Base-by-base conservation (phyloP, 2,329 filamentous ascomycete genomes). In the Atkinsonella texensis region DNA sequence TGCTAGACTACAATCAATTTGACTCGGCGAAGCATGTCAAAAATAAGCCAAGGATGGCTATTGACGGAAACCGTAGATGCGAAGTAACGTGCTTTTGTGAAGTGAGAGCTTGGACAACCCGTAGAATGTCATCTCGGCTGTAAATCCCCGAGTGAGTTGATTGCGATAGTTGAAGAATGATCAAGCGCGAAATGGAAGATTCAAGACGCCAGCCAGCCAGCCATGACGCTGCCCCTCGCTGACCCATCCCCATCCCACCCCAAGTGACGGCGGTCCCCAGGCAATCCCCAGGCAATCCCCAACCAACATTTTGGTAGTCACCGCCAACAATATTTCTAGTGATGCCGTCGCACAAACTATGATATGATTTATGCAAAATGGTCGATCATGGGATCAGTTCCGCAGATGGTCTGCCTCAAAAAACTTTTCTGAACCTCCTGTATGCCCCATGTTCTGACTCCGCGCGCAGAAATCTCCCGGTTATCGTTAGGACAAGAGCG, bases 401-500 rank as follows among this genome's bases (percentile, higher is more conserved):
- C 35, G 60, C 67, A 32, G 66, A 70, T 54, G 68, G 68, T 70
- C 54, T 46, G 60, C 55, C 44, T 31, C 20, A 10, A 13, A 18
- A 33, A 35, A 13, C 4, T 9, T 28, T 28, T 28, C 11, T 17
- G 15, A 15, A n/a, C 8, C 31, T 17, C 52, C 17, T 35, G 23
- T 35, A 38, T 11, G 31, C 20, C 43, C 17, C 17, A 54, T 57
- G 41, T 47, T 61, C 62, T 67, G 53, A 66, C 58, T 32, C 38
- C 48, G 11, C 53, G 40, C 31, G 52, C 57, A 73, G 71, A 70
- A 58, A 66, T 74, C 57, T 63, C 67, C 55, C 65, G 62, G 50
- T 64, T 74, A 49, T 72, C 69, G 39, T 63, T 74, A 44, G 63
- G 64, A 50, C 63, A 68, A 47, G 61, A 58, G 43, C 51, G 57